Evolutionary conservation across 176 grass and related monocot species (phyloP).

Genomic region (Triticum dicoccoides): DNA sequence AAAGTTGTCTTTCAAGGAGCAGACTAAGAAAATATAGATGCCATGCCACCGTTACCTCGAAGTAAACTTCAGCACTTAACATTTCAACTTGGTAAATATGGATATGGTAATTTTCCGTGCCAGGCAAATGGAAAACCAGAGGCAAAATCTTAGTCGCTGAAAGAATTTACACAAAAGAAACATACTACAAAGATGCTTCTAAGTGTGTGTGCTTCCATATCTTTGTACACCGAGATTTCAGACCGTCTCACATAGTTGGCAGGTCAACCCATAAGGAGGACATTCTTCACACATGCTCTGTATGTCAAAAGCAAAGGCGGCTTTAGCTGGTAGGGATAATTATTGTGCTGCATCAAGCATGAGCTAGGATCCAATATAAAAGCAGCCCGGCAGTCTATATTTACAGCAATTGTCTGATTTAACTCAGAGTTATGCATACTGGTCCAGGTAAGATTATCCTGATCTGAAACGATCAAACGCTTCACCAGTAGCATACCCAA

Average conservation of each 20-base stretch:
- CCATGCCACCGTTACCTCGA: neutral
- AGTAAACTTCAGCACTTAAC: neutral
- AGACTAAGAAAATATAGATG: neutral
- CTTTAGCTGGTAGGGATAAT: neutral
- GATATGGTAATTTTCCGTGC: neutral
- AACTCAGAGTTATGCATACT: neutral
- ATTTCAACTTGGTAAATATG: neutral
- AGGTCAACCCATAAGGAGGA: neutral
- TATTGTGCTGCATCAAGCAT: neutral
- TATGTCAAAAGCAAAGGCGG: neutral
- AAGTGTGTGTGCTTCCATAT: conserved; percentile 5
- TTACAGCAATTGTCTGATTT: neutral
- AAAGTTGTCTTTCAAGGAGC: neutral
- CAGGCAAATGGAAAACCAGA: neutral
- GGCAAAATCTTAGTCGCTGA: neutral
- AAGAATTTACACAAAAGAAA: conserved; percentile 19
- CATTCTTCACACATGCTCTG: neutral
- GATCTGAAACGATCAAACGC: neutral
- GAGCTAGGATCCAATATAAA: neutral
- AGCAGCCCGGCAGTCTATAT: neutral
- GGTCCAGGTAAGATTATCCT: neutral
- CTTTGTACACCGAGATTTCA: conserved; percentile 8
- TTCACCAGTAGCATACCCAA: neutral
- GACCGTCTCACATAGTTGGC: neutral
- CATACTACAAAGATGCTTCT: conserved; percentile 8